Conservation (phyloP, 108 stramenopile species). For the Skeletonema costatum region DNA sequence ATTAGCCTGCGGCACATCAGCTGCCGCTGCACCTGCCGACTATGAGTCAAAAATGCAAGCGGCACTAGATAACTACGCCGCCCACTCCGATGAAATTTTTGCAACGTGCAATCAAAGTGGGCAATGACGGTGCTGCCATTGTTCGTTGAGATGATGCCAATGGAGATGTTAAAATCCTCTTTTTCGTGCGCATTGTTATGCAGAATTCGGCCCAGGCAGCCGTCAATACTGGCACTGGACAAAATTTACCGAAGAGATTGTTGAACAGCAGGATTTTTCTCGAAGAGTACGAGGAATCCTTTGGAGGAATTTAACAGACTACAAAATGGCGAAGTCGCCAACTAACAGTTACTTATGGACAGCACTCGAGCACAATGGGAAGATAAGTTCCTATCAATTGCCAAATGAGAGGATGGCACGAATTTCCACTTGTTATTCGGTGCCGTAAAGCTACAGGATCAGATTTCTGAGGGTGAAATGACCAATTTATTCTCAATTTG, state of each 20-base stretch:
- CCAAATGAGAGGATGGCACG: not conserved
- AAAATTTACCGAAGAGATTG: not conserved
- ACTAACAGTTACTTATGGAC: not conserved
- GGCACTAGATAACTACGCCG: constrained; percentile 5
- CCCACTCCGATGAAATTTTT: not conserved
- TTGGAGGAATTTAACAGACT: not conserved
- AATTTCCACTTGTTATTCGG: not conserved
- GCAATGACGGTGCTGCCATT: not conserved
- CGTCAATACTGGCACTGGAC: not conserved
- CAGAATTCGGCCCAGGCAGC: not conserved
- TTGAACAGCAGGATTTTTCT: not conserved
- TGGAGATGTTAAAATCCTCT: not conserved
- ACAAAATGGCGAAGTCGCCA: not conserved
- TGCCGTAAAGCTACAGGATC: not conserved
- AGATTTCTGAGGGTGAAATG: not conserved
- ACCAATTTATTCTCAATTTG: not conserved
- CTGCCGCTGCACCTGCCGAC: not conserved
- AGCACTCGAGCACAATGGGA: not conserved
- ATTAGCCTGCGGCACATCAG: not conserved
- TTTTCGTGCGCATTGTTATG: not conserved
- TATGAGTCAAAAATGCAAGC: constrained; percentile 9
- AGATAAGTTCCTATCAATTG: not conserved
- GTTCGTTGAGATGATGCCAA: not conserved
- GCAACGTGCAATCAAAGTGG: not conserved
- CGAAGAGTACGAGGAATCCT: not conserved